Conservation (phyloP, 108 stramenopile species). For the Skeletonema grethae region DNA sequence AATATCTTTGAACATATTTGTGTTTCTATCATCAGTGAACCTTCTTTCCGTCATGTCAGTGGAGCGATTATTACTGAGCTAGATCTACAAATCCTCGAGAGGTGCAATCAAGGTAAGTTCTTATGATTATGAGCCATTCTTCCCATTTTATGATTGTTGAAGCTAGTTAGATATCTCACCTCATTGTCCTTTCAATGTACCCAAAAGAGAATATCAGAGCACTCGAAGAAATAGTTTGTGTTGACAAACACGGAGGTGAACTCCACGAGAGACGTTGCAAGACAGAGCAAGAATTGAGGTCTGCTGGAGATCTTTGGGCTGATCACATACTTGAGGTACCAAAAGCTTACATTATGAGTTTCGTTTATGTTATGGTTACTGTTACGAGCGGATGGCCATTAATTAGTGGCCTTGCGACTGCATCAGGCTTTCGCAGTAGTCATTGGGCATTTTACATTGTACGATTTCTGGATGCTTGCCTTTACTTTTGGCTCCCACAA, state of each 20-base stretch:
- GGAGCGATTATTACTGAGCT: conserved; percentile 43
- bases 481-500: conserved; percentile 67
- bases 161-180: background rate
- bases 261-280: conserved; percentile 35
- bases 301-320: conserved; percentile 49
- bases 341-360: conserved; percentile 50
- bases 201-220: conserved; percentile 36
- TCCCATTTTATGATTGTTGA: background rate
- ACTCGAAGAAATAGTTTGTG: conserved; percentile 51
- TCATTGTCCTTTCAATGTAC: background rate
- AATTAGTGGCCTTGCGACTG: conserved; percentile 35
- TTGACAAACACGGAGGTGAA: conserved; percentile 31
- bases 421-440: conserved; percentile 19
- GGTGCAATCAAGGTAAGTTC: conserved; percentile 36
- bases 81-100: conserved; percentile 47
- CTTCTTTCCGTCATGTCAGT: conserved; percentile 36
- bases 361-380: conserved; percentile 45
- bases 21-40: conserved; percentile 44
- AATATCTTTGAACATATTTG: conserved; percentile 53
- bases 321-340: conserved; percentile 49
- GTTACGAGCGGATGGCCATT: conserved; percentile 49
- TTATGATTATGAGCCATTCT: background rate
- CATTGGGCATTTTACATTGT: conserved; percentile 40
- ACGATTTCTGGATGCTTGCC: conserved; percentile 53
- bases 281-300: conserved; percentile 41